These are phyloP conservation scores for Lactarius vividus DNA, from an alignment of 768 basidiomycete genomes.

Conservation along the genomic window DNA sequence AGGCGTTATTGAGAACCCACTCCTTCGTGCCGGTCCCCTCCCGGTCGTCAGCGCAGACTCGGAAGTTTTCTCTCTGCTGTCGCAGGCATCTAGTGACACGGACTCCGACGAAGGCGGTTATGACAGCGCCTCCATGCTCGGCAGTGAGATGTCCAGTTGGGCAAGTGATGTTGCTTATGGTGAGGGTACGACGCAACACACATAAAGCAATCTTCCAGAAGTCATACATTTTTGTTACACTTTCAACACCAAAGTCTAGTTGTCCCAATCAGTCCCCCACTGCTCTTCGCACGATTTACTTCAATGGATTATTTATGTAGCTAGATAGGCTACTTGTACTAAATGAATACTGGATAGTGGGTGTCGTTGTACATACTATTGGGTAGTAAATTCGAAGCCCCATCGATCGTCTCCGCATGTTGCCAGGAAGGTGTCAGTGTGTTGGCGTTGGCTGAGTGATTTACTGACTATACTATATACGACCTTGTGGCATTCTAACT, in stretches of 20 bases:
- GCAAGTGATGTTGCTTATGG: conserved; percentile 15
- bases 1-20: background rate
- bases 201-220: background rate
- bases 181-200: background rate
- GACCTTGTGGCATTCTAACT: background rate
- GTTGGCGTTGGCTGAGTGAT: background rate
- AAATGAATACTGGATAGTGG: background rate
- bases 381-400: background rate
- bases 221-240: background rate
- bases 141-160: conserved; percentile 24
- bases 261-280: background rate
- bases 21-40: background rate
- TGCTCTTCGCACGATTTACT: background rate
- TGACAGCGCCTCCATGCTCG: conserved; percentile 16
- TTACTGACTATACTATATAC: background rate
- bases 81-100: conserved; percentile 19
- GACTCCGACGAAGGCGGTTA: conserved; percentile 24
- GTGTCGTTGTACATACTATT: background rate
- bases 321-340: conserved; percentile 2
- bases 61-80: conserved; percentile 25
- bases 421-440: background rate
- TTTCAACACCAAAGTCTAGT: background rate
- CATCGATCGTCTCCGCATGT: background rate
- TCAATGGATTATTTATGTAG: conserved; percentile 1
- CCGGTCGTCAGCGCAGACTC: conserved; percentile 6